Evolutionary conservation across 495 filamentous ascomycete genomes (phyloP).

Genomic region (Penicillium tannophilum): DNA sequence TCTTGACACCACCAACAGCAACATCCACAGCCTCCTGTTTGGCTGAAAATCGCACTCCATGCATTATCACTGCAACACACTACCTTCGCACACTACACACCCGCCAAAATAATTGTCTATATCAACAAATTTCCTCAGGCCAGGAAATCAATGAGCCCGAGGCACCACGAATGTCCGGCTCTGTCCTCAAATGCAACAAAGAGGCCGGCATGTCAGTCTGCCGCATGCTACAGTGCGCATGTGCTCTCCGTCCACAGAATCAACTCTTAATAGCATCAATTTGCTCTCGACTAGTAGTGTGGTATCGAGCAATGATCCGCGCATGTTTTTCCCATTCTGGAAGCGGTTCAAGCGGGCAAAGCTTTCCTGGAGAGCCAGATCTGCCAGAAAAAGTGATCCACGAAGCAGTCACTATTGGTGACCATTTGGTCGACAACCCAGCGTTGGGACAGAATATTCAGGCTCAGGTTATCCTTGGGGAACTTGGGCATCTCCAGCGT

Average conservation of each 20-base stretch:
- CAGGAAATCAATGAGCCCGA: neutral
- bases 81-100: conserved; percentile 13
- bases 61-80: conserved; percentile 13
- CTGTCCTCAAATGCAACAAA: conserved; percentile 14
- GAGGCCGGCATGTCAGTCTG: conserved; percentile 12
- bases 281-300: conserved; percentile 5
- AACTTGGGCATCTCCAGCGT: conserved; percentile 9
- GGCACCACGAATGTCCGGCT: conserved; percentile 12
- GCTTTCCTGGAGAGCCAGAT: too few species aligned
- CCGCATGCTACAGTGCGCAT: conserved; percentile 16
- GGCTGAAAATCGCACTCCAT: conserved; percentile 5
- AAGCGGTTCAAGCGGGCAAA: neutral
- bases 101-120: conserved; percentile 8
- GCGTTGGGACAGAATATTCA: conserved; percentile 5
- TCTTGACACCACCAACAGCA: neutral
- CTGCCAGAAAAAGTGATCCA: conserved; percentile 4
- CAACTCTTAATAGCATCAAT: conserved; percentile 11
- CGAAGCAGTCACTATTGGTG: conserved; percentile 12
- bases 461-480: conserved; percentile 4
- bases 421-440: conserved; percentile 11
- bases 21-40: neutral
- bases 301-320: conserved; percentile 12
- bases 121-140: neutral
- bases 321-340: neutral
- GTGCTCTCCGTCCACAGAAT: conserved; percentile 13